Evolutionary conservation across 1,139 yeast genomes (phyloP).

Genomic region (Protomyces inundatus): DNA sequence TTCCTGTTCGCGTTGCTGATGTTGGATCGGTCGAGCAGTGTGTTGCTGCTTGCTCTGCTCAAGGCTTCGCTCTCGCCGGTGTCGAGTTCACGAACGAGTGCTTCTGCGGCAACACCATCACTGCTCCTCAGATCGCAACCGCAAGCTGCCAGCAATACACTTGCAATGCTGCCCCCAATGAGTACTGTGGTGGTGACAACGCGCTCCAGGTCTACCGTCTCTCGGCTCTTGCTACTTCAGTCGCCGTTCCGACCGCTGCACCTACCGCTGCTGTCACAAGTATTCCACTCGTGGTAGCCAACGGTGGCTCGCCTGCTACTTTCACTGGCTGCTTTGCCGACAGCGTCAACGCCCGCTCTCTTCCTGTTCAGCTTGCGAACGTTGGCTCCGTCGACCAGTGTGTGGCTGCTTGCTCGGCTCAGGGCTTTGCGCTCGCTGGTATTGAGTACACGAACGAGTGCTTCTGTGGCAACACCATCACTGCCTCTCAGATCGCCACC

Average conservation of each 20-base stretch:
- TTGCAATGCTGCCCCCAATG: background rate
- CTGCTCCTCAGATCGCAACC: background rate
- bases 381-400: constrained; percentile 1
- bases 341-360: background rate
- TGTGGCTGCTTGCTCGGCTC: background rate
- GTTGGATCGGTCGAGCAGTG: background rate
- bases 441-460: constrained; percentile 2
- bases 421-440: background rate
- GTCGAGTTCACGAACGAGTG: constrained; percentile 1
- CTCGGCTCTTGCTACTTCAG: background rate
- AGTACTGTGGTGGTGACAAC: background rate
- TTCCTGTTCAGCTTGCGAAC: background rate
- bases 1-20: background rate
- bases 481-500: constrained; percentile 13
- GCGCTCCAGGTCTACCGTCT: background rate
- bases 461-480: constrained; percentile 12
- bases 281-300: background rate
- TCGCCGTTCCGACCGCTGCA: constrained; percentile 29
- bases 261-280: constrained; percentile 39
- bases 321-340: background rate
- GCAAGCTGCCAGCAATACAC: background rate
- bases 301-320: background rate
- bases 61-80: constrained; percentile 2
- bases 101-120: constrained; percentile 3
- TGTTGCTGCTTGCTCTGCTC: background rate